Evolutionary conservation across 2,329 filamentous ascomycete genomes (phyloP), one percentile per base, ranked within the genome.

Genomic region (Stachybotrys elegans): DNA sequence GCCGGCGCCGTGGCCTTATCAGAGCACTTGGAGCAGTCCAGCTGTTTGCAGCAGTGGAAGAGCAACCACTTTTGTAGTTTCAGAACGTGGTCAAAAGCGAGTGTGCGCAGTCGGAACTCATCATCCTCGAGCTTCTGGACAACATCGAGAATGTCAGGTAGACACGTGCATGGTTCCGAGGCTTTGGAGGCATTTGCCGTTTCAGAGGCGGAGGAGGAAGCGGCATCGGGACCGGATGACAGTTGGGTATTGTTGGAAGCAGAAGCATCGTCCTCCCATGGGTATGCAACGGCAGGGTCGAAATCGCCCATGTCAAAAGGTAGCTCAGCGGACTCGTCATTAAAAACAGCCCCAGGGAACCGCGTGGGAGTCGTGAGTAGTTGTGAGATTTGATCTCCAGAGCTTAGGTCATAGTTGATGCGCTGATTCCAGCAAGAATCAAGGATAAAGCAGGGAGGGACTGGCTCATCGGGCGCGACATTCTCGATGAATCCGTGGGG

Each of bases 111-210:
- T 19, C 49, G 45, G 40, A 57, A 62, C 22, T 58, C 52, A 42
- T 62, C 58, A 42, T 62, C 57, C 39, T 60, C 57, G 14, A 62
- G 51, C 40, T 56, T 57, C 40, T 59, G 55, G 13, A 60, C 46
- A 11, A 59, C 47, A 12, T 48, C 48, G 2, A 61, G 39, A 12
- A 48, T 45, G 22, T 57, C 52, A 14, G 48, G 40, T 1, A 59
- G 38, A 36, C 57, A 60, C 6, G 50, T 48, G 37, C 59, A 62
- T 9, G 31, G n/a, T 34, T 34, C 31, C n/a, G 8, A 12, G 31
- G 6, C 6, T 17, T 4, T 34, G n/a, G n/a, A n/a, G n/a, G n/a
- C n/a, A n/a, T n/a, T n/a, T n/a, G n/a, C n/a, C n/a, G n/a, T 34
- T 16, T 7, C 9, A 29, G 25, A 29, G 8, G 25, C 8, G 25